These are phyloP conservation scores for Yamadazyma takamatsuzukensis DNA, from an alignment of 805 yeast genomes.

Conservation along the genomic window DNA sequence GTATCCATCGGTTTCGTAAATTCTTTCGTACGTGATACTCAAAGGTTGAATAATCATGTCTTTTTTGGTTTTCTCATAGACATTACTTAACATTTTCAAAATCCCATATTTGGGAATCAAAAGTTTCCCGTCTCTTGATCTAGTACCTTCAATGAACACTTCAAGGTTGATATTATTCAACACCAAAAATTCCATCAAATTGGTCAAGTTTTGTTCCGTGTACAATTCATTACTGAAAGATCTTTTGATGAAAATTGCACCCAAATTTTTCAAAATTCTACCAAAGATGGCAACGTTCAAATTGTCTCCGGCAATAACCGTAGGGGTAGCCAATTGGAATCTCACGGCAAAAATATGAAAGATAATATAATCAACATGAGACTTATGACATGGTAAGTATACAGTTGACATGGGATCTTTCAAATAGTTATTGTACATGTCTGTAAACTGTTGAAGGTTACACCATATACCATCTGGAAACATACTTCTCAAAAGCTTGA, in stretches of 20 bases:
- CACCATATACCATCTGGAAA: slow-evolving; percentile 44
- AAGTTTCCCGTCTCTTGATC: slow-evolving; percentile 63
- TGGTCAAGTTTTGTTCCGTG: slow-evolving; percentile 46
- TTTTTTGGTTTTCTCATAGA: slow-evolving; percentile 40
- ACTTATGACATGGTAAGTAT: slow-evolving; percentile 58
- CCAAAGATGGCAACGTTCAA: slow-evolving; percentile 58
- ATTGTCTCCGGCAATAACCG: slow-evolving; percentile 65
- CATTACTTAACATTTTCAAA: slow-evolving; percentile 48
- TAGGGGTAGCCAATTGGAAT: slow-evolving; percentile 51
- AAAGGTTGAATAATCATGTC: slow-evolving; percentile 48
- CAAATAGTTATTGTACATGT: slow-evolving; percentile 28
- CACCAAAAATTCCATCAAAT: slow-evolving; percentile 46
- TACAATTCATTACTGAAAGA: slow-evolving; percentile 40
- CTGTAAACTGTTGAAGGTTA: slow-evolving; percentile 25
- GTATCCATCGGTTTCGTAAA: slow-evolving; percentile 53
- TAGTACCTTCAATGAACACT: slow-evolving; percentile 64
- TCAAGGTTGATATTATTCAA: slow-evolving; percentile 49
- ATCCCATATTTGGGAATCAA: slow-evolving; percentile 62
- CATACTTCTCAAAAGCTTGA: slow-evolving; percentile 29
- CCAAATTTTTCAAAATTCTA: slow-evolving; percentile 43
- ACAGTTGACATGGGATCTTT: slow-evolving; percentile 43
- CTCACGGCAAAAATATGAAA: slow-evolving; percentile 52
- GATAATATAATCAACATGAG: slow-evolving; percentile 59
- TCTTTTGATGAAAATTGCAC: slow-evolving; percentile 58
- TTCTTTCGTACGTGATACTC: slow-evolving; percentile 57